phyloP scores from a whole-genome alignment of 306 rosid genomes.

The Dalbergia cultrata region DNA sequence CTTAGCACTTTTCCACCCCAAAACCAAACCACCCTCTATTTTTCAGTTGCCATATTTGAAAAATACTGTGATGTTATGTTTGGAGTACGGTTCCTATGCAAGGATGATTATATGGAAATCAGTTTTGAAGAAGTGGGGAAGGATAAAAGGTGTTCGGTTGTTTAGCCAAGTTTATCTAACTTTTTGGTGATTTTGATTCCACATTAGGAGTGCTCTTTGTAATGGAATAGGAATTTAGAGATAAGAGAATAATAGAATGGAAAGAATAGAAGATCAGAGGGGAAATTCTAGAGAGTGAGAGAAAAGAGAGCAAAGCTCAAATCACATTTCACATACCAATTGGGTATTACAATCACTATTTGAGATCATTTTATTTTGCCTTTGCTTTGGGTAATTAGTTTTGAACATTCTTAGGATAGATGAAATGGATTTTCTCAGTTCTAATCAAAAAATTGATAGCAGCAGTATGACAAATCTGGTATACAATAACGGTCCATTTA shows the following conservation, averaged over 20 bases:
- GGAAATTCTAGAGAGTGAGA: too few species aligned
- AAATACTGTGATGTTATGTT: slow-evolving; percentile 1
- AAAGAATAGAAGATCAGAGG: too few species aligned
- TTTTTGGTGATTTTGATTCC: background rate
- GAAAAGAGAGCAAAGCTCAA: too few species aligned
- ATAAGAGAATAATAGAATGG: too few species aligned
- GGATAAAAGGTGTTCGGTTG: too few species aligned
- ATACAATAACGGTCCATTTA: too few species aligned
- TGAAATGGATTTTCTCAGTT: slow-evolving; percentile 39
- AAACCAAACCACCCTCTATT: slow-evolving; percentile 49
- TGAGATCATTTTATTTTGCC: background rate
- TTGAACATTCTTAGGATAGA: slow-evolving; percentile 7
- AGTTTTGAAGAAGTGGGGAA: background rate
- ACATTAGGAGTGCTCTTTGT: too few species aligned
- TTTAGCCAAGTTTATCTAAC: background rate
- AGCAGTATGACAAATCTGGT: too few species aligned
- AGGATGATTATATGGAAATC: slow-evolving; percentile 26
- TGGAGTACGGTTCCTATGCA: background rate
- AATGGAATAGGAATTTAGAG: too few species aligned
- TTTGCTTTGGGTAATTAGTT: background rate
- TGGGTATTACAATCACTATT: too few species aligned
- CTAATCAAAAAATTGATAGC: too few species aligned
- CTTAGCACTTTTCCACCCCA: background rate
- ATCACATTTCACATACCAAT: too few species aligned
- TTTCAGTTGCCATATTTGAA: slow-evolving; percentile 14